Percentiles rank a stretch among this genome's conserved stretches.
Evolutionary conservation across 2,329 filamentous ascomycete genomes (phyloP).

Genomic region (Claviceps cyperi): DNA sequence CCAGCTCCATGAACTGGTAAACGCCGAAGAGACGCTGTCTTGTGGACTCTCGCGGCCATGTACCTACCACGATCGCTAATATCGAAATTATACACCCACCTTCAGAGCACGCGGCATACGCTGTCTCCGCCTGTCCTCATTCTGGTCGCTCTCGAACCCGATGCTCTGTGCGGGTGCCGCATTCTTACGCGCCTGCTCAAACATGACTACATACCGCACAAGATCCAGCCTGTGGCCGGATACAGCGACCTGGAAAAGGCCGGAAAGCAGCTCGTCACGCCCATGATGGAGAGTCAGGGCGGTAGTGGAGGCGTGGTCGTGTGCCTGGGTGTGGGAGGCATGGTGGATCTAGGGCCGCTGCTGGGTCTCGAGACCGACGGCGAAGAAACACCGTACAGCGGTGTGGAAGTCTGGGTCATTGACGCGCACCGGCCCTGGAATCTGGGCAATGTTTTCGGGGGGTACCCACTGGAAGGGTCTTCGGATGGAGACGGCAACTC

Average conservation of each 20-base stretch:
- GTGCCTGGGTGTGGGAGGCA: conserved; percentile 81
- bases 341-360: conserved; percentile 72
- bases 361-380: conserved; percentile 54
- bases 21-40: conserved; percentile 14
- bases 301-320: conserved; percentile 81
- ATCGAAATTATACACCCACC: conserved; percentile 80
- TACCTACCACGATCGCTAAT: conserved; percentile 86
- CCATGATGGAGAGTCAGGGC: conserved; percentile 74
- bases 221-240: conserved; percentile 86
- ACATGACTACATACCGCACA: conserved; percentile 94
- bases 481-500: conserved; percentile 28
- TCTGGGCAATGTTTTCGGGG: conserved; percentile 80
- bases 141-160: conserved; percentile 84
- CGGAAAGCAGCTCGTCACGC: conserved; percentile 63
- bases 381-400: conserved; percentile 54
- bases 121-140: conserved; percentile 82
- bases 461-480: conserved; percentile 41
- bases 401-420: conserved; percentile 91
- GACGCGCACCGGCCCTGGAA: conserved; percentile 93
- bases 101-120: conserved; percentile 76
- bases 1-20: conserved; percentile 14
- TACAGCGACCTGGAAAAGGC: conserved; percentile 78
- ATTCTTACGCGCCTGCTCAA: conserved; percentile 89
- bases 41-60: conserved; percentile 40
- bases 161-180: conserved; percentile 87